Evolutionary conservation across 306 rosid species (phyloP), one percentile per base, ranked within the genome.

Genomic region (Vachellia collinsii): DNA sequence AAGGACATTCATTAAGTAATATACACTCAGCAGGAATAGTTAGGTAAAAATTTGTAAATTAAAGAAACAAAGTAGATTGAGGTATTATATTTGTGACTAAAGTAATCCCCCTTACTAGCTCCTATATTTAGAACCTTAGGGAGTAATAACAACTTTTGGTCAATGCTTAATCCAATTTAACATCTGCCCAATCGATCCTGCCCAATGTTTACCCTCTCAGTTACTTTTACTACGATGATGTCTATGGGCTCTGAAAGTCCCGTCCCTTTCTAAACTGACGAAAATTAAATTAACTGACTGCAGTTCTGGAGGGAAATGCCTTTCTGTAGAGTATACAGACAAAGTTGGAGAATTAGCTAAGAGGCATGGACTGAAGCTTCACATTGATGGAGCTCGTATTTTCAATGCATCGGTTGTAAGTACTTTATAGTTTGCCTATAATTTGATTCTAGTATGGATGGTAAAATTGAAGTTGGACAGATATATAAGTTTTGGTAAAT

Each of bases 381-480:
- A 93, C 80, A 90, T 95, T 68, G 98, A 93, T 78, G 99, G 99
- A 64, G 99, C 99, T 50, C 97, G 98, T 10, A 89, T 95, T 83
- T 95, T 95, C 84, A 95, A 95, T 43, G 94, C 99, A 68, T 83
- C 97, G 11, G 85, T 85, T 86, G 97, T 93, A 80, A 87, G 99
- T 85, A 71, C 61, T 56, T 22, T 29, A 53, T 50, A 9, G 81
- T 68, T 62, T 17, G 69, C 14, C 64, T 65, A 61, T 11, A 68
- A 67, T 81, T 79, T 67, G 54, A 17, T 77, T 22, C 36, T 51
- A 38, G 46, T 25, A 11, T 73, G 74, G 50, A 71, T 63, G 54
- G 39, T 59, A 23, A 46, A 41, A 44, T 81, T 51, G 34, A 56
- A 16, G 22, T 10, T 51, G 59, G 59, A 51, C 59, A 54, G 61